A percentile compares a stretch with the other conserved stretches of the same genome.
Conservation (phyloP, 768 basidiomycete species). For the Naganishia vishniacii region DNA sequence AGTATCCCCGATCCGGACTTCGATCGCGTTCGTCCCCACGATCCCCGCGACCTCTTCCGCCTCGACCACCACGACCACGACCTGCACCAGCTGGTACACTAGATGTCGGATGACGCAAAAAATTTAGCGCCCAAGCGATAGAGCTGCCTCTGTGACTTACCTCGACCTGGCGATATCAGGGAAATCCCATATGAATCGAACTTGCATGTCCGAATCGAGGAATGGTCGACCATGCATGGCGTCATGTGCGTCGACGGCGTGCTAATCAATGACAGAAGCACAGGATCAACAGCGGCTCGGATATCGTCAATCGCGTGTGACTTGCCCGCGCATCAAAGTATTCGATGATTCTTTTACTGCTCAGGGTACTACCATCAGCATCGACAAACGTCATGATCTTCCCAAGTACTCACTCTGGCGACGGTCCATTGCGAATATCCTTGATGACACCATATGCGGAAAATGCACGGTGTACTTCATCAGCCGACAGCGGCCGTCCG, state of each 20-base stretch:
- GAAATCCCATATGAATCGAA: slow-evolving; percentile 78
- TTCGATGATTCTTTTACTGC: slow-evolving; percentile 84
- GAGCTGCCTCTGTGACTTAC: background rate
- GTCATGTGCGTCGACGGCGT: slow-evolving; percentile 50
- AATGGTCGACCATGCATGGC: slow-evolving; percentile 68
- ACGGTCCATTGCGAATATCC: slow-evolving; percentile 55
- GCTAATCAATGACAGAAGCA: background rate
- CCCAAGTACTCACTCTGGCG: slow-evolving; percentile 53
- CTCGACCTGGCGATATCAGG: slow-evolving; percentile 29
- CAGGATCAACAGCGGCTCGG: background rate
- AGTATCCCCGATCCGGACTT: slow-evolving; percentile 1
- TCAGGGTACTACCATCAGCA: slow-evolving; percentile 21
- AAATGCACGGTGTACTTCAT: slow-evolving; percentile 64
- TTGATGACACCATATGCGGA: slow-evolving; percentile 89
- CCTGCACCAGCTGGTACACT: slow-evolving; percentile 9
- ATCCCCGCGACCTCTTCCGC: slow-evolving; percentile 47
- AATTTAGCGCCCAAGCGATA: slow-evolving; percentile 7
- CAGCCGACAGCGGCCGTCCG: slow-evolving; percentile 10
- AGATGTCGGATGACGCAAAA: background rate
- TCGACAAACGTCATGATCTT: slow-evolving; percentile 52
- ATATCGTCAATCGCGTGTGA: background rate
- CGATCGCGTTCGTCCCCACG: slow-evolving; percentile 25
- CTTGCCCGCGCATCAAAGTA: slow-evolving; percentile 81
- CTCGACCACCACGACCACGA: slow-evolving; percentile 31
- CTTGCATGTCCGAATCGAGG: slow-evolving; percentile 83